These are phyloP conservation scores for Rhizopogon vinicolor DNA, from an alignment of 768 basidiomycete genomes.

Conservation along the genomic window DNA sequence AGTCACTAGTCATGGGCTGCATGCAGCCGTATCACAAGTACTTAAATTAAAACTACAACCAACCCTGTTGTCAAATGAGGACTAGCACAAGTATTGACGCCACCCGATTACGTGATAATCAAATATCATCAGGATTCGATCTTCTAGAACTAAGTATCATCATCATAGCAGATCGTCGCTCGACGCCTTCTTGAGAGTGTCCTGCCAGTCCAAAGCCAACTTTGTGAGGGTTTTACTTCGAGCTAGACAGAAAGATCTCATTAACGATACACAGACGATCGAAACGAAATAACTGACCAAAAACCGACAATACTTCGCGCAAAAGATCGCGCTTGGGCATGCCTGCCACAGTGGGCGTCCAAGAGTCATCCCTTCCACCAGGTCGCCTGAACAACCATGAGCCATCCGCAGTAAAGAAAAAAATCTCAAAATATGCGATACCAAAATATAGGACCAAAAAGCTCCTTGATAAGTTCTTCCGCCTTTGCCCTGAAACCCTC, in stretches of 20 bases:
- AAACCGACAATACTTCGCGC: slow-evolving; percentile 71
- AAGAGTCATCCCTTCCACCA: slow-evolving; percentile 52
- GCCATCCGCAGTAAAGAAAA: neutral
- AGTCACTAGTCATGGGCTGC: too few relatives aligned
- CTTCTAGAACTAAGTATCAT: too few relatives aligned
- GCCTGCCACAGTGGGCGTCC: slow-evolving; percentile 68
- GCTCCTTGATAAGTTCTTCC: slow-evolving; percentile 87
- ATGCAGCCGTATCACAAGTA: too few relatives aligned
- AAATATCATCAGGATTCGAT: too few relatives aligned
- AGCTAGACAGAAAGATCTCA: slow-evolving; percentile 35
- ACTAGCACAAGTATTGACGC: too few relatives aligned
- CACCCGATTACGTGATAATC: too few relatives aligned
- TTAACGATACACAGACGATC: neutral
- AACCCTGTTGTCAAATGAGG: too few relatives aligned
- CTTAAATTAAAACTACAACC: too few relatives aligned
- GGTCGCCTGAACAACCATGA: slow-evolving; percentile 51
- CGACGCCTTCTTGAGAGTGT: slow-evolving; percentile 61
- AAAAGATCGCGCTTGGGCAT: slow-evolving; percentile 78
- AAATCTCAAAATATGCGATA: slow-evolving; percentile 33
- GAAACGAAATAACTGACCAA: slow-evolving; percentile 50
- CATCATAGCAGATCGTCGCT: slow-evolving; percentile 39
- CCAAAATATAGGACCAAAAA: slow-evolving; percentile 90
- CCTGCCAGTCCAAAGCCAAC: slow-evolving; percentile 81
- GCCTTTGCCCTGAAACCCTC: slow-evolving; percentile 86
- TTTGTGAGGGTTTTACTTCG: slow-evolving; percentile 71